Evolutionary conservation across 2,329 filamentous ascomycete genomes (phyloP).

Genomic region (Lasiodiplodia sp.): DNA sequence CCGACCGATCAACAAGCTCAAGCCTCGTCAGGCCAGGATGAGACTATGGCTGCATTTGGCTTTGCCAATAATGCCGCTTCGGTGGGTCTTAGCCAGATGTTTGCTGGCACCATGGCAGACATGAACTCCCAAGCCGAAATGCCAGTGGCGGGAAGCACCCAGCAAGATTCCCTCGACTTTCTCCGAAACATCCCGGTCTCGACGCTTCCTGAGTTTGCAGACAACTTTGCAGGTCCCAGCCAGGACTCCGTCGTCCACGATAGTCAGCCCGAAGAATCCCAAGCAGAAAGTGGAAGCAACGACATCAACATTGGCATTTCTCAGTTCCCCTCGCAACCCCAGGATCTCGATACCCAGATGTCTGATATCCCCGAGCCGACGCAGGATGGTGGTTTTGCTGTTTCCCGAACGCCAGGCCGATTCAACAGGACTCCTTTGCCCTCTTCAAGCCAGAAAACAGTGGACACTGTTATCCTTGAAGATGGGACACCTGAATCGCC

Average conservation of each 20-base stretch:
- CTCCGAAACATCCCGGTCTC: slow-evolving; percentile 61
- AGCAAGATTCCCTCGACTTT: slow-evolving; percentile 60
- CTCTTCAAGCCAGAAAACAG: slow-evolving; percentile 52
- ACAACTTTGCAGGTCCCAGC: slow-evolving; percentile 63
- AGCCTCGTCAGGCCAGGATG: slow-evolving; percentile 34
- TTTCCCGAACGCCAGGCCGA: slow-evolving; percentile 73
- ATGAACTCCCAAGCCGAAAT: slow-evolving; percentile 53
- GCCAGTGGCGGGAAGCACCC: slow-evolving; percentile 40
- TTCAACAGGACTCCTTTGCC: slow-evolving; percentile 65
- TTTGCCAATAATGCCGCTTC: slow-evolving; percentile 48
- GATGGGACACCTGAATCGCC: slow-evolving; percentile 67
- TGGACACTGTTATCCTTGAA: slow-evolving; percentile 70
- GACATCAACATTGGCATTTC: slow-evolving; percentile 47
- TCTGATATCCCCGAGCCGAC: slow-evolving; percentile 78
- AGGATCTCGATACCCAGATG: slow-evolving; percentile 62
- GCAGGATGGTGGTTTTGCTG: slow-evolving; percentile 79
- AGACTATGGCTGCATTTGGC: slow-evolving; percentile 49
- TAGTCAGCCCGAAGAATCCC: slow-evolving; percentile 56
- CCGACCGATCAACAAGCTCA: slow-evolving; percentile 34
- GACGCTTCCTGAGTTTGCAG: slow-evolving; percentile 64
- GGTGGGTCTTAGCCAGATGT: slow-evolving; percentile 85
- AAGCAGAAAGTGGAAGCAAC: slow-evolving; percentile 27
- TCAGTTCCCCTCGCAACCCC: slow-evolving; percentile 36
- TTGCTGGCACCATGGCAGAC: slow-evolving; percentile 85
- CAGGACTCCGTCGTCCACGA: slow-evolving; percentile 65